Base-by-base conservation (phyloP, 1,139 yeast genomes). In the Barnettozyma hawaiiensis region DNA sequence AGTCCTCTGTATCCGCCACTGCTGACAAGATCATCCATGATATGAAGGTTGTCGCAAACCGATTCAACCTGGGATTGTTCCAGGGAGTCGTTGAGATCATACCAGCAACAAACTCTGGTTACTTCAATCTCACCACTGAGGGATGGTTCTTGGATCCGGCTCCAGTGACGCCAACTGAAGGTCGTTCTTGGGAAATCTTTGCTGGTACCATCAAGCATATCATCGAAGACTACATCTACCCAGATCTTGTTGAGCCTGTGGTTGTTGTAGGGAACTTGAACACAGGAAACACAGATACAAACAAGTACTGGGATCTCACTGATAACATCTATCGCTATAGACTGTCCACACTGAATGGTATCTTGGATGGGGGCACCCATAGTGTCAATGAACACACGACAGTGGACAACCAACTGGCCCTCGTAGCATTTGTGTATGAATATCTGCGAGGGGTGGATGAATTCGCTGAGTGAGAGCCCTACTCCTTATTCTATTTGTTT, bases 251-350 rank as follows among this genome's bases (percentile, higher is more conserved):
- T 12, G 45, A 47, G 10, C 42, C 43, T 12, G 43, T 51, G 29
- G 61, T 72, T 26, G 69, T 79, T 4, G 83, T 85, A 4, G 64
- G 70, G 22, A 47, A 47, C 29, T 58, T 77, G 29, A 74, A 77
- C 76, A 70, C 79, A 5, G 84, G 77, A 23, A 79, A 79, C 60
- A 79, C 85, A 4, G 85, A 80, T 56, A 79, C 85, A 4, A 70
- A 70, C 55, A 69, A 72, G 53, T 79, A 79, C 58, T 78, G 83
- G 81, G 62, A 66, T 41, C 65, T 80, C 54, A 70, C 81, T 10
- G 66, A 62, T 40, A 70, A 78, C 58, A 78, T 80, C 42, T 79
- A 66, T 64, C 68, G 86, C 49, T 69, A 65, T 57, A 57, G 70
- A 31, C 41, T 50, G 5, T 40, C 44, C n/a, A 46, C 44, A 9